These are phyloP conservation scores for Daldinia vernicosa DNA, from an alignment of 495 filamentous ascomycete genomes.

Conservation along the genomic window DNA sequence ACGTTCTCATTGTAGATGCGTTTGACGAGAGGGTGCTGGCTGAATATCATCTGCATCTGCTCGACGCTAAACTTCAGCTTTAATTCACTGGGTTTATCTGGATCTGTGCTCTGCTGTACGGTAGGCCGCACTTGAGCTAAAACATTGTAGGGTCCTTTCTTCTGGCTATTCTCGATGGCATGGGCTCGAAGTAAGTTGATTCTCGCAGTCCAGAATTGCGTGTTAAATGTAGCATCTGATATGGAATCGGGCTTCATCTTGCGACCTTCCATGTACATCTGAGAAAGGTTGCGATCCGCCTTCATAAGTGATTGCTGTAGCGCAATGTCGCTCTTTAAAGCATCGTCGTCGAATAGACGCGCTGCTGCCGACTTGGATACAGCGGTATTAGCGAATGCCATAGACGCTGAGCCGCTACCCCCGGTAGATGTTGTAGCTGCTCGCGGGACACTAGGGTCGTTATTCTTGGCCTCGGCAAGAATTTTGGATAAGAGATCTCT, in stretches of 20 bases:
- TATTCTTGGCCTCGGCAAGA: slow-evolving; percentile 73
- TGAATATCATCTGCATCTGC: slow-evolving; percentile 91
- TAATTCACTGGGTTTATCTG: slow-evolving; percentile 61
- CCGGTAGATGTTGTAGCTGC: slow-evolving; percentile 54
- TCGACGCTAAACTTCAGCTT: slow-evolving; percentile 89
- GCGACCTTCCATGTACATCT: slow-evolving; percentile 83
- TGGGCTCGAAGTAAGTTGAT: slow-evolving; percentile 86
- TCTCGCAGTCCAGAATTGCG: slow-evolving; percentile 92
- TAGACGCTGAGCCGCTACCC: slow-evolving; percentile 56
- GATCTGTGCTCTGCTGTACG: slow-evolving; percentile 65
- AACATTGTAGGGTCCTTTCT: slow-evolving; percentile 88
- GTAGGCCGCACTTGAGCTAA: slow-evolving; percentile 87
- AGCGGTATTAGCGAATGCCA: slow-evolving; percentile 58
- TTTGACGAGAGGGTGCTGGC: slow-evolving; percentile 89
- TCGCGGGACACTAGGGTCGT: slow-evolving; percentile 55
- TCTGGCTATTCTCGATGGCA: slow-evolving; percentile 87
- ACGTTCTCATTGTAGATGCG: slow-evolving; percentile 93
- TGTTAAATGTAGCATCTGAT: slow-evolving; percentile 76
- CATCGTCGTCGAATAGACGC: slow-evolving; percentile 78
- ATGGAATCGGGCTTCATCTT: slow-evolving; percentile 83
- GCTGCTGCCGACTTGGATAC: slow-evolving; percentile 58
- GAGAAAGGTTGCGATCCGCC: slow-evolving; percentile 72
- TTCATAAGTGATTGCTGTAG: slow-evolving; percentile 88
- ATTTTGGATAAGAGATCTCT: slow-evolving; percentile 81
- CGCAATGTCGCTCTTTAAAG: slow-evolving; percentile 74